Conservation (phyloP, 2,329 filamentous ascomycete genomes). For the Fusarium guadeloupense region DNA sequence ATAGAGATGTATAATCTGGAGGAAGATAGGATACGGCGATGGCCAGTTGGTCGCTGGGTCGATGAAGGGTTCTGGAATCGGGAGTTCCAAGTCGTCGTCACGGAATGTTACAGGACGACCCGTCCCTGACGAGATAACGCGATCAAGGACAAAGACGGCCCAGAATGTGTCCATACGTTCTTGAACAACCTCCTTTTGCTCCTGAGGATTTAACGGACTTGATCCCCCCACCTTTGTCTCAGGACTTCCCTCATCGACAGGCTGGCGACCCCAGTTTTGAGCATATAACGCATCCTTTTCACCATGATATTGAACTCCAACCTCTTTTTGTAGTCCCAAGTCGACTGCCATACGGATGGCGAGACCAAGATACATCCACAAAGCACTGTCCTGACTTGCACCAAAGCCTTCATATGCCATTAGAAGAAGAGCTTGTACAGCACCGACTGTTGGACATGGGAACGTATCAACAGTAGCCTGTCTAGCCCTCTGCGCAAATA, state of each 20-base stretch:
- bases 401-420: conserved; percentile 92
- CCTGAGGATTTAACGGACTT: conserved; percentile 55
- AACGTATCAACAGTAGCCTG: conserved; percentile 85
- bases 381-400: conserved; percentile 84
- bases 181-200: conserved; percentile 75
- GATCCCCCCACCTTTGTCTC: conserved; percentile 56
- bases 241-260: conserved; percentile 47
- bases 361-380: conserved; percentile 94
- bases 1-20: conserved; percentile 86
- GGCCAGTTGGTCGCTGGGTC: conserved; percentile 74
- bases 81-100: conserved; percentile 85
- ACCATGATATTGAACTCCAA: conserved; percentile 73
- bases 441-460: conserved; percentile 81
- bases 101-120: conserved; percentile 84
- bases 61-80: conserved; percentile 64
- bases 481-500: conserved; percentile 84
- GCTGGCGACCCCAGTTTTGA: conserved; percentile 54
- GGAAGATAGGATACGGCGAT: conserved; percentile 79
- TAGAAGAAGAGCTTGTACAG: conserved; percentile 83
- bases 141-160: conserved; percentile 88
- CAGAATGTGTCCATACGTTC: conserved; percentile 89
- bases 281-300: conserved; percentile 61
- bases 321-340: conserved; percentile 81
- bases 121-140: conserved; percentile 87
- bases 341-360: conserved; percentile 86